Evolutionary conservation across 2,329 filamentous ascomycete genomes (phyloP).

Genomic region (Fusarium proliferatum): DNA sequence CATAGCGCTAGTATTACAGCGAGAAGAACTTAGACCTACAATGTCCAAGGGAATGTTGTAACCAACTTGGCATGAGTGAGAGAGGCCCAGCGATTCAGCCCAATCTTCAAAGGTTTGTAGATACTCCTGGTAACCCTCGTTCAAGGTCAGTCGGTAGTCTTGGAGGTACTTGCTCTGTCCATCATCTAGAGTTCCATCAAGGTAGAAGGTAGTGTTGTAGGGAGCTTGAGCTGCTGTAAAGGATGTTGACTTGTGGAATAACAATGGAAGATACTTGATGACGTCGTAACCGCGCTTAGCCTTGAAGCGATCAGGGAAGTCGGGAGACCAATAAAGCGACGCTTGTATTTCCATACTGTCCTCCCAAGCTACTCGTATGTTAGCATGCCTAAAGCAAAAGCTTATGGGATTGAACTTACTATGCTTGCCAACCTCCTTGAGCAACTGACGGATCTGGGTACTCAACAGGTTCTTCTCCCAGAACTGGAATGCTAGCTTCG

Average conservation of each 20-base stretch:
- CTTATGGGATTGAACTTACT: not conserved
- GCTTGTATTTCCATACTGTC: not conserved
- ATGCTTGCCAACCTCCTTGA: not conserved
- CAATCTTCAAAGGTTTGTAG: not conserved
- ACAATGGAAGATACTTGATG: not conserved
- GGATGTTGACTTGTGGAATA: not conserved
- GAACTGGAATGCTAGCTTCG: not conserved
- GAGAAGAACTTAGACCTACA: fast-evolving
- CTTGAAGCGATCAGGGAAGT: not conserved
- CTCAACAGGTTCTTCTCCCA: not conserved
- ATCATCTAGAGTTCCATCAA: fast-evolving
- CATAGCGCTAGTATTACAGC: not conserved
- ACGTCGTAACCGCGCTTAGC: not conserved
- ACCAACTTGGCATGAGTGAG: fast-evolving
- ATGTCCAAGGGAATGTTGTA: not conserved
- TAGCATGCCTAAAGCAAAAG: fast-evolving
- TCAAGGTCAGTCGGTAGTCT: not conserved
- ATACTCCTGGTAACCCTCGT: not conserved
- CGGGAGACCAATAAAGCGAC: not conserved
- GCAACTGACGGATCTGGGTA: not conserved
- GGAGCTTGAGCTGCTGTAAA: not conserved
- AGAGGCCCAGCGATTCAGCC: not conserved
- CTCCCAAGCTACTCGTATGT: not conserved
- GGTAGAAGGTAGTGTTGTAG: not conserved
- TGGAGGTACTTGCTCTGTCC: not conserved